Evolutionary conservation across 805 yeast genomes (phyloP), one percentile per base, ranked within the genome.

Genomic region (Wickerhamomyces hampshirensis): DNA sequence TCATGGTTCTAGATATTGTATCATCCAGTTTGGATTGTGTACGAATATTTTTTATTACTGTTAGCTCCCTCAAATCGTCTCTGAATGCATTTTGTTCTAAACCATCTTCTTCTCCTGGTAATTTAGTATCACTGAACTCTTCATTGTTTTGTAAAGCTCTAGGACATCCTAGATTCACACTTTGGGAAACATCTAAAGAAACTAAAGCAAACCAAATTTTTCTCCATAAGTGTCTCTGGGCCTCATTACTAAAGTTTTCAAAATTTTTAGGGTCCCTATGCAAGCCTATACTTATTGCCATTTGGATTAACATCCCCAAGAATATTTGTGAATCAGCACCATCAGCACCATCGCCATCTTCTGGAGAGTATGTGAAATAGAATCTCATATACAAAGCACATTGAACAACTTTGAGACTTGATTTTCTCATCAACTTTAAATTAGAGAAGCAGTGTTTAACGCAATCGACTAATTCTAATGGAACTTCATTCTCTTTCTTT

Each of bases 211-310:
- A 67, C 84, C 84, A 78, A 1, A 75, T 62, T 46, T 78, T 78
- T 42, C 84, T 61, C 69, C 80, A 66, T 6, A 77, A 55, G 43
- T 75, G 75, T 37, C 67, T 59, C 35, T 62, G 58, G 32, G 55
- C 54, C 28, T 61, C 67, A 18, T 62, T 56, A 21, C 59, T 60
- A 34, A 66, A 56, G 41, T 66, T 68, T 11, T 69, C 66, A 46
- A 75, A 75, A 27, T 63, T 62, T 31, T 66, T 69, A 1, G 88
- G 87, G 44, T 81, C 88, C 46, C 87, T 65, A 51, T 81, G 80
- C 18, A 81, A 51, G 0, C 88, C 89, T 44, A 80, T 67, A 26
- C 80, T 68, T 36, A 74, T 66, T 0, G 81, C 84, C 82, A 81
- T 77, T 48, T 79, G 85, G 12, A 78, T 58, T 21, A 78, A 62